Evolutionary conservation across 108 stramenopile species (phyloP).

Genomic region (Nitzschia inconspicua): DNA sequence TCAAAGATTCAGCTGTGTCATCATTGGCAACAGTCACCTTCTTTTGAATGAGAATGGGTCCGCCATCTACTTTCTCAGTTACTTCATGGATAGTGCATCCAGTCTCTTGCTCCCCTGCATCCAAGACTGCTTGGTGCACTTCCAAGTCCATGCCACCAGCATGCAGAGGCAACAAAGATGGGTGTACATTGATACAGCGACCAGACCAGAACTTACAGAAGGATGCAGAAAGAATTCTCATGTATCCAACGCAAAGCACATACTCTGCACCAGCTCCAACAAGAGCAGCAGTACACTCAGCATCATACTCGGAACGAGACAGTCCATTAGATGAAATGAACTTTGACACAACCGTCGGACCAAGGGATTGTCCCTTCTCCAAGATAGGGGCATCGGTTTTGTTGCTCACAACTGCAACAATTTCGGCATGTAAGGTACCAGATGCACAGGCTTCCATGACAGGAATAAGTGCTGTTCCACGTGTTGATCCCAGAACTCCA

Average conservation of each 20-base stretch:
- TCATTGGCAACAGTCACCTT: constrained; percentile 62
- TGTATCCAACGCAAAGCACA: constrained; percentile 97
- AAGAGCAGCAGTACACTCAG: constrained; percentile 87
- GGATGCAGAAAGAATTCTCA: constrained; percentile 92
- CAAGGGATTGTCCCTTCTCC: constrained; percentile 84
- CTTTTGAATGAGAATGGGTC: constrained; percentile 94
- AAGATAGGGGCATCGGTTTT: constrained; percentile 77
- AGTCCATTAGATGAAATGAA: constrained; percentile 76
- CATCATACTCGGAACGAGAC: constrained; percentile 90
- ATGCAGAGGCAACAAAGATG: constrained; percentile 96
- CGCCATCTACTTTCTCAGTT: constrained; percentile 95
- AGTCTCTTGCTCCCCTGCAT: constrained; percentile 86
- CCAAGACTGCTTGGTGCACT: constrained; percentile 97
- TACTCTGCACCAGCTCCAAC: constrained; percentile 90
- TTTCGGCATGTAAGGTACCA: constrained; percentile 82
- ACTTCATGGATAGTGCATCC: constrained; percentile 99
- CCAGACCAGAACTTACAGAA: constrained; percentile 89
- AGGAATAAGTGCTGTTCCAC: constrained; percentile 92
- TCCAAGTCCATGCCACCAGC: constrained; percentile 98
- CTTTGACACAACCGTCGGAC: constrained; percentile 82
- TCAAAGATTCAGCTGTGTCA: constrained; percentile 95
- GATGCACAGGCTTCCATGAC: constrained; percentile 89
- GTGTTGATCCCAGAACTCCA: constrained; percentile 93
- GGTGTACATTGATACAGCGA: constrained; percentile 97
- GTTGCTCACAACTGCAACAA: constrained; percentile 93